Base-by-base conservation (phyloP, 2,329 filamentous ascomycete genomes). In the Aspergillus thermomutatus region DNA sequence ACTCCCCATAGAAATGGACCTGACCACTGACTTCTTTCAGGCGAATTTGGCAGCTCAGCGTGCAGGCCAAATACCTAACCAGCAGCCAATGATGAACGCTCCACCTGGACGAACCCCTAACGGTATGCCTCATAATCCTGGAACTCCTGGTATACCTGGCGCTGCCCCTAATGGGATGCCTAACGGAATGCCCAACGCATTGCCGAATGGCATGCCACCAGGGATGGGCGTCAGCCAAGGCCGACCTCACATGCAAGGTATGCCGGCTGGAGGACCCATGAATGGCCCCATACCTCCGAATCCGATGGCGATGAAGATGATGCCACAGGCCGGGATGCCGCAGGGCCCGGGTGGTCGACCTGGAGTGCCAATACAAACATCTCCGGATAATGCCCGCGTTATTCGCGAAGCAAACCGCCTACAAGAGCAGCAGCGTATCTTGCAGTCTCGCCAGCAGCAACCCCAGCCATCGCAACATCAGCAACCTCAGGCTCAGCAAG, bases 271-370 rank as follows among this genome's bases (percentile, higher is more conserved):
- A 34, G 63, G 60, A 45, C 65, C 69, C 54, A 68, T 84, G 79
- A 68, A 79, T 82, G 72, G 73, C 72, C 59, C 80, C 76, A 53
- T 82, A 74, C 59, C 82, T 79, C 47, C 80, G 78, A 56, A 82
- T 77, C 26, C 84, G 77, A 80, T 85, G 68, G 82, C 84, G 45
- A 82, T 89, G 77, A 78, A 77, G 59, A 79, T 79, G 72, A 73
- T 77, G 63, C 71, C 74, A 17, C 74, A 88, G 60, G 80, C 84
- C 53, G 82, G 87, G 54, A 82, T 90, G 77, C 82, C 85, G 48
- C 74, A 75, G 54, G 66, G 63, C 28, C 69, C 74, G 53, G 67
- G 67, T 34, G 61, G 66, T 19, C 69, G 75, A 43, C 70, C 76
- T 53, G 74, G 75, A 21, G 68, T 77, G 54, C 67, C 72, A 21